phyloP scores from a whole-genome alignment of 202 grass and related monocot species.

The Panicum hallii region DNA sequence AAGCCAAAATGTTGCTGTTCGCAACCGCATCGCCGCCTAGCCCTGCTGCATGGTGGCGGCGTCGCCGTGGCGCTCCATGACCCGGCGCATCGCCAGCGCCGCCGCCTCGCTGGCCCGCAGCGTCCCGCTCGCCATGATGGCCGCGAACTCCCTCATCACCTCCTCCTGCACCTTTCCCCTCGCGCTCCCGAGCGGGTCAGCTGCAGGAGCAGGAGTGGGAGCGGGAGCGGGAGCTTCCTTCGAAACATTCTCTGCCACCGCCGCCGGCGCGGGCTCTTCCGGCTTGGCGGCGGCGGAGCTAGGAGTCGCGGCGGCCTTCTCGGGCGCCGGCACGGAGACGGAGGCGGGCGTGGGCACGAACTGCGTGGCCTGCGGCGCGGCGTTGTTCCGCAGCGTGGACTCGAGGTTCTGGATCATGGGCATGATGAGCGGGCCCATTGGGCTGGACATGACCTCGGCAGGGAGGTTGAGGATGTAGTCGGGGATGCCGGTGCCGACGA shows the following conservation, averaged over 20 bases:
- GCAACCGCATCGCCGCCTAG: neutral
- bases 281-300: neutral
- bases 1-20: too few species aligned
- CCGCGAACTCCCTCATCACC: conserved; percentile 78
- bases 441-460: conserved; percentile 85
- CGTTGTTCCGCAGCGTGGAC: conserved; percentile 52
- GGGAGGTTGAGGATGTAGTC: conserved; percentile 87
- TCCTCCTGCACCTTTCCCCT: conserved; percentile 81
- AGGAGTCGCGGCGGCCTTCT: neutral
- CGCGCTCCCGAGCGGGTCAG: conserved; percentile 53
- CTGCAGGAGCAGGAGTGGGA: neutral
- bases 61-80: conserved; percentile 75
- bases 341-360: conserved; percentile 46
- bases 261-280: conserved; percentile 2
- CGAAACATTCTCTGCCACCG: neutral
- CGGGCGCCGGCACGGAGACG: neutral
- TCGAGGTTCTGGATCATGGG: conserved; percentile 86
- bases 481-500: conserved; percentile 65
- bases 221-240: neutral
- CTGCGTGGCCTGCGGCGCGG: conserved; percentile 55
- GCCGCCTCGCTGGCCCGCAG: conserved; percentile 75
- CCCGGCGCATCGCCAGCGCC: conserved; percentile 67
- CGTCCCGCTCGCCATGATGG: conserved; percentile 79
- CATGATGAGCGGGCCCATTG: conserved; percentile 75
- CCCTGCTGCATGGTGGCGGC: conserved; percentile 48